phyloP scores from a whole-genome alignment of 345 rosid species.

The Murraya paniculata region DNA sequence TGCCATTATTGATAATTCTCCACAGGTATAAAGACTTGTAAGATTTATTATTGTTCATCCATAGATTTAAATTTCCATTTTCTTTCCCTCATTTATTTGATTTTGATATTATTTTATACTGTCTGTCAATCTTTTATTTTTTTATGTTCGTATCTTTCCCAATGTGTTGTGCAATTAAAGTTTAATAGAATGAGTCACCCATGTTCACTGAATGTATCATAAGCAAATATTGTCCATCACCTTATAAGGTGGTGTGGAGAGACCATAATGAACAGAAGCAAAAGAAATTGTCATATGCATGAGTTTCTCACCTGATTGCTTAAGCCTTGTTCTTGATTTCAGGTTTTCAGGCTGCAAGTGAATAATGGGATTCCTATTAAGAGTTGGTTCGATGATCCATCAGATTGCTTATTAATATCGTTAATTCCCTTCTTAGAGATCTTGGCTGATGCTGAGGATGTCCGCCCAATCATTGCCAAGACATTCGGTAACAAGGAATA shows the following conservation, averaged over 20 bases:
- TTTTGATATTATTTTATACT: background rate
- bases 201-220: too few relatives aligned
- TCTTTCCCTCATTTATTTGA: background rate
- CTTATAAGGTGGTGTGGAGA: background rate
- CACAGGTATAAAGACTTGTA: constrained; percentile 62
- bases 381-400: constrained; percentile 95
- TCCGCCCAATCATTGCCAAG: constrained; percentile 88
- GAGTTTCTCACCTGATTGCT: constrained; percentile 15
- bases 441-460: constrained; percentile 79
- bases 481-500: constrained; percentile 75
- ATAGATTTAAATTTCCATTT: constrained; percentile 5
- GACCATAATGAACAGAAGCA: background rate
- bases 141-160: background rate
- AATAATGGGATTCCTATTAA: constrained; percentile 94
- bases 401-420: constrained; percentile 73
- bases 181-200: too few relatives aligned
- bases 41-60: background rate
- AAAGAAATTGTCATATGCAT: background rate
- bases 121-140: background rate
- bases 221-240: too few relatives aligned
- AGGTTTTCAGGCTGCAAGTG: constrained; percentile 93
- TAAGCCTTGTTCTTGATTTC: constrained; percentile 30
- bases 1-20: constrained; percentile 92
- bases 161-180: too few relatives aligned
- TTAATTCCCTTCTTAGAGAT: constrained; percentile 93